Conservation (phyloP, 2,329 filamentous ascomycete species). For the Nannizzia gypsea region DNA sequence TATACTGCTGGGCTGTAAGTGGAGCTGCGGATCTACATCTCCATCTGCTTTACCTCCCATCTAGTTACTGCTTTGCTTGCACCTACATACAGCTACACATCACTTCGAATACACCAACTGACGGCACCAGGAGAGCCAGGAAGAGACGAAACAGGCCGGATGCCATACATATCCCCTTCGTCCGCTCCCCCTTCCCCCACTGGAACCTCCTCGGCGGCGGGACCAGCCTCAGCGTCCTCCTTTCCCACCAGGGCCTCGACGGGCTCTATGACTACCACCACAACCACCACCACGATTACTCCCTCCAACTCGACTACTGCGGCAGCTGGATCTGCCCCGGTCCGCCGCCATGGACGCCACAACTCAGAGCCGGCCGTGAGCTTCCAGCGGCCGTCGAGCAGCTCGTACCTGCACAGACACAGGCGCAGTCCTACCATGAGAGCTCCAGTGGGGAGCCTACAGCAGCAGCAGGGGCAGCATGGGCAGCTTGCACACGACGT, state of each 20-base stretch:
- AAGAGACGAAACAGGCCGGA: slow-evolving; percentile 24
- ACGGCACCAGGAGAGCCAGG: neutral
- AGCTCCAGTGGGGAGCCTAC: slow-evolving; percentile 20
- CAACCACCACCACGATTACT: neutral
- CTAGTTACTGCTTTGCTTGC: too few species aligned
- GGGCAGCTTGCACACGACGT: neutral
- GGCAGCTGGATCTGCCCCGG: slow-evolving; percentile 28
- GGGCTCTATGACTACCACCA: too few species aligned
- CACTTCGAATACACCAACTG: neutral
- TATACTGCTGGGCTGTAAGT: neutral
- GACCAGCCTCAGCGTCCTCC: neutral
- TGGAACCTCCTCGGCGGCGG: neutral
- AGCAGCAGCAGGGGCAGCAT: neutral
- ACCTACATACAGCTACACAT: too few species aligned
- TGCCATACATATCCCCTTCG: slow-evolving; percentile 41
- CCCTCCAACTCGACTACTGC: slow-evolving; percentile 3
- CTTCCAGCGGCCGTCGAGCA: slow-evolving; percentile 41
- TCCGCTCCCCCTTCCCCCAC: slow-evolving; percentile 43
- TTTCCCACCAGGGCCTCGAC: neutral
- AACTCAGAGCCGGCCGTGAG: slow-evolving; percentile 13
- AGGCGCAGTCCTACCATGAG: slow-evolving; percentile 45
- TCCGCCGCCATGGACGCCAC: slow-evolving; percentile 12
- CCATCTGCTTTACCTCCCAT: too few species aligned
- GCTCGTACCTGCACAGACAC: slow-evolving; percentile 51
- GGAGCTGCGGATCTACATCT: neutral